A percentile compares a stretch with the other conserved stretches of the same genome.
These are phyloP conservation scores for Candida ortonii DNA, from an alignment of 805 yeast genomes.

Conservation along the genomic window DNA sequence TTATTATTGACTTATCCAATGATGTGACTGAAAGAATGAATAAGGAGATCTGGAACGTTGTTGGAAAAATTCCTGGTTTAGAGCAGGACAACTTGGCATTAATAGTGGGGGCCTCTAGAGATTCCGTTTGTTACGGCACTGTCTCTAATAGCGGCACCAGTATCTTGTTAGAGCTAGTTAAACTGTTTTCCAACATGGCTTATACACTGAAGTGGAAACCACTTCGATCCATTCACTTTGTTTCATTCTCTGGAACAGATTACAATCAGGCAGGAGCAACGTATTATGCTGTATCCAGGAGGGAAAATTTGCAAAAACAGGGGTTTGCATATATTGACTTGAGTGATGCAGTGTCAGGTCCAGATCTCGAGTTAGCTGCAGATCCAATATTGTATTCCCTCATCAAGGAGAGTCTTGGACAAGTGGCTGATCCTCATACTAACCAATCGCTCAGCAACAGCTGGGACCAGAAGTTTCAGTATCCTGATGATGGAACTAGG, in stretches of 20 bases:
- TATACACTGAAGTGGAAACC: constrained; percentile 77
- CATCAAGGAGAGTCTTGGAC: constrained; percentile 40
- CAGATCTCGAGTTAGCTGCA: constrained; percentile 44
- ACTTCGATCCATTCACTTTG: constrained; percentile 73
- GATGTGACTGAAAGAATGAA: constrained; percentile 45
- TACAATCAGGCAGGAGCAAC: constrained; percentile 84
- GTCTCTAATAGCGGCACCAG: constrained; percentile 74
- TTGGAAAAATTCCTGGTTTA: constrained; percentile 73
- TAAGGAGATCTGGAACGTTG: constrained; percentile 74
- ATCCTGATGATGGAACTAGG: constrained; percentile 38
- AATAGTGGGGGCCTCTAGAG: constrained; percentile 80
- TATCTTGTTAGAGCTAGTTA: constrained; percentile 65
- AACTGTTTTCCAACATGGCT: constrained; percentile 62
- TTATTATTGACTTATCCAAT: constrained; percentile 29
- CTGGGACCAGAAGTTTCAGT: constrained; percentile 22
- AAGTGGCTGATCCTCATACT: constrained; percentile 26
- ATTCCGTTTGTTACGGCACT: constrained; percentile 68
- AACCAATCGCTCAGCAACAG: constrained; percentile 23
- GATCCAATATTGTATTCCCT: constrained; percentile 62
- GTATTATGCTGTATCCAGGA: constrained; percentile 63
- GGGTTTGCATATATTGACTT: constrained; percentile 73
- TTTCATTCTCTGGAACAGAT: constrained; percentile 78
- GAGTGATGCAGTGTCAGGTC: constrained; percentile 57
- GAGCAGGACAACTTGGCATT: constrained; percentile 76
- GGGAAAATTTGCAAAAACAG: constrained; percentile 52